These are phyloP conservation scores for Pelagophyceae sp. DNA, from an alignment of 352 stramenopile genomes.

Conservation along the genomic window DNA sequence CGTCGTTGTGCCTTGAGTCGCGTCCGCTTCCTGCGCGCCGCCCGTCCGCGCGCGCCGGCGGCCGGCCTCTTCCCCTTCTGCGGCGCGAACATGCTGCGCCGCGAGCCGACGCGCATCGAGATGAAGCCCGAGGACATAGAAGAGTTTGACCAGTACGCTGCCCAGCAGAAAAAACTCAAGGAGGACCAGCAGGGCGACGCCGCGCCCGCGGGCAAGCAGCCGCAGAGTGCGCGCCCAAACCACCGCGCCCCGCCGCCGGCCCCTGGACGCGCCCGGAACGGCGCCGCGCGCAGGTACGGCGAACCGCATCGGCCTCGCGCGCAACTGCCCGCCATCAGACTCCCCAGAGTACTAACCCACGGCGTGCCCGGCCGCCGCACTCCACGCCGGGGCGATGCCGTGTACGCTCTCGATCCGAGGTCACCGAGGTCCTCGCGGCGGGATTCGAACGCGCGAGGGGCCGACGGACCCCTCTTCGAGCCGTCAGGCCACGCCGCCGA, in stretches of 20 bases:
- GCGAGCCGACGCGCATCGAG: slow-evolving; percentile 33
- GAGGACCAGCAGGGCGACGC: not conserved
- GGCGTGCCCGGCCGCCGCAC: no score
- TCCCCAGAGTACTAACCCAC: not conserved
- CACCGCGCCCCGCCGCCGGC: no score
- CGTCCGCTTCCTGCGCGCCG: no score
- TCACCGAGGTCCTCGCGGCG: no score
- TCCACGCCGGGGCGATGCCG: no score
- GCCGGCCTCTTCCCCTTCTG: no score
- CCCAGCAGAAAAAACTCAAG: slow-evolving; percentile 32
- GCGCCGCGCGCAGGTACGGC: not conserved
- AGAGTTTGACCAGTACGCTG: slow-evolving; percentile 21
- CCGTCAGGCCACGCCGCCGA: no score
- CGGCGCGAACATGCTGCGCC: slow-evolving; percentile 29
- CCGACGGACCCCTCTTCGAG: no score
- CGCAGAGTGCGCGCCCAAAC: not conserved
- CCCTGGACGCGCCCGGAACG: not conserved
- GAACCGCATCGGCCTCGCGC: not conserved
- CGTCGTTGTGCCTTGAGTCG: no score
- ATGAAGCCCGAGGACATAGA: slow-evolving; percentile 29
- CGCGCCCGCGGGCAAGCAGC: not conserved
- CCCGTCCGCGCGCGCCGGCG: no score
- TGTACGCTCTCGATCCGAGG: no score
- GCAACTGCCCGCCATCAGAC: not conserved
- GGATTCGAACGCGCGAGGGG: no score